phyloP scores from a whole-genome alignment of 2,329 filamentous ascomycete species.

The Reticulascus tulasneorum region DNA sequence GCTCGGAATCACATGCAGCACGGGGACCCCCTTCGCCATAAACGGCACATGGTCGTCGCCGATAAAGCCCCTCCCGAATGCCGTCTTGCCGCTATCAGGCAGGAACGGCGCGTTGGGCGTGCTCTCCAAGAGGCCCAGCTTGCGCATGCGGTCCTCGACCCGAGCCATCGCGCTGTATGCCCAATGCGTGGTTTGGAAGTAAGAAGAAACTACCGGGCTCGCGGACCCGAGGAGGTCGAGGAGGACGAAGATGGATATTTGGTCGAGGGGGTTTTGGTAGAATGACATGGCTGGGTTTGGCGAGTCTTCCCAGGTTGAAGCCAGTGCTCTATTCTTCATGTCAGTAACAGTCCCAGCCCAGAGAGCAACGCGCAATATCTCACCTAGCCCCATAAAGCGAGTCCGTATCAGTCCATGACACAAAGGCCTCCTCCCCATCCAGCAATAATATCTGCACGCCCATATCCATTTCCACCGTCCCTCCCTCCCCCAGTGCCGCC shows the following conservation, averaged over 20 bases:
- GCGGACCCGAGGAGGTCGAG: conserved; percentile 68
- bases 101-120: conserved; percentile 46
- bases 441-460: conserved; percentile 77
- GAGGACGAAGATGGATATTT: conserved; percentile 73
- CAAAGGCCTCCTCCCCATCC: conserved; percentile 80
- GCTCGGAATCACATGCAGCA: conserved; percentile 72
- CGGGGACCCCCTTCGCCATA: conserved; percentile 67
- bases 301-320: conserved; percentile 65
- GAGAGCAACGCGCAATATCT: conserved; percentile 12
- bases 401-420: conserved; percentile 66
- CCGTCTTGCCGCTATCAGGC: conserved; percentile 46
- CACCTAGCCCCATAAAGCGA: conserved; percentile 73
- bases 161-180: conserved; percentile 65
- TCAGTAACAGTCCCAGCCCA: not conserved
- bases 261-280: conserved; percentile 64
- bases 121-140: conserved; percentile 47
- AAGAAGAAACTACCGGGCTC: conserved; percentile 61
- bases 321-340: conserved; percentile 49
- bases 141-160: conserved; percentile 62
- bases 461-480: conserved; percentile 59
- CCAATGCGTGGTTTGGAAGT: conserved; percentile 79
- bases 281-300: conserved; percentile 63
- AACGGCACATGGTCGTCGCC: conserved; percentile 79
- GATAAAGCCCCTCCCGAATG: conserved; percentile 36
- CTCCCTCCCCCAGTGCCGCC: conserved; percentile 50